Percentiles rank a stretch among this genome's conserved stretches.
These are phyloP conservation scores for Fusarium chuoi DNA, from an alignment of 2,329 filamentous ascomycete genomes.

Conservation along the genomic window DNA sequence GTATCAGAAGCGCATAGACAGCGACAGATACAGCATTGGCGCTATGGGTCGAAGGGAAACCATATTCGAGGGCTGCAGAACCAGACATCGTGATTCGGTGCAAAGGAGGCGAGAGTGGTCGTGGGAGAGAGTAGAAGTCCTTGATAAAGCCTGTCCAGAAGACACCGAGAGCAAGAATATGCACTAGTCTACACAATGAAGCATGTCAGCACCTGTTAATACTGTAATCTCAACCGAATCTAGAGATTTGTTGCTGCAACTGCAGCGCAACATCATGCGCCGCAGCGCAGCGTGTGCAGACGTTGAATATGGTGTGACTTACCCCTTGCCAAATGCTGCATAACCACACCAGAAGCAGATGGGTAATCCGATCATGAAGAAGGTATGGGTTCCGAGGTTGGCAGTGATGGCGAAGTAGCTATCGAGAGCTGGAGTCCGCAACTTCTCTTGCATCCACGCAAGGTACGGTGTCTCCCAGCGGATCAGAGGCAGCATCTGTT, in stretches of 20 bases:
- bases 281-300: conserved; percentile 14
- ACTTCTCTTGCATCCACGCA: conserved; percentile 81
- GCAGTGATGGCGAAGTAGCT: conserved; percentile 97
- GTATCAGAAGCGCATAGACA: conserved; percentile 79
- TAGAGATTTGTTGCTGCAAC: background rate
- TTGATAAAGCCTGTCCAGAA: conserved; percentile 95
- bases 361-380: conserved; percentile 96
- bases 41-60: conserved; percentile 96
- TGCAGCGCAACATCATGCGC: conserved; percentile 9
- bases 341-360: conserved; percentile 98
- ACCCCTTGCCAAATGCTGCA: conserved; percentile 86
- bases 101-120: conserved; percentile 90
- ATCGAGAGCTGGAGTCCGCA: conserved; percentile 87
- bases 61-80: conserved; percentile 93
- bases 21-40: conserved; percentile 97
- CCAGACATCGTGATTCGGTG: conserved; percentile 98
- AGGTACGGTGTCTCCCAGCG: conserved; percentile 96
- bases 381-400: conserved; percentile 96
- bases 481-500: conserved; percentile 84
- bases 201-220: conserved; percentile 31
- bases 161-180: conserved; percentile 81
- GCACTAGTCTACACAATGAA: conserved; percentile 65
- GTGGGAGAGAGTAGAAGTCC: conserved; percentile 90
- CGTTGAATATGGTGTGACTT: conserved; percentile 52
- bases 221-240: background rate